These are phyloP conservation scores for Hypoxylon sp. DNA, from an alignment of 2,329 filamentous ascomycete genomes.

Conservation along the genomic window DNA sequence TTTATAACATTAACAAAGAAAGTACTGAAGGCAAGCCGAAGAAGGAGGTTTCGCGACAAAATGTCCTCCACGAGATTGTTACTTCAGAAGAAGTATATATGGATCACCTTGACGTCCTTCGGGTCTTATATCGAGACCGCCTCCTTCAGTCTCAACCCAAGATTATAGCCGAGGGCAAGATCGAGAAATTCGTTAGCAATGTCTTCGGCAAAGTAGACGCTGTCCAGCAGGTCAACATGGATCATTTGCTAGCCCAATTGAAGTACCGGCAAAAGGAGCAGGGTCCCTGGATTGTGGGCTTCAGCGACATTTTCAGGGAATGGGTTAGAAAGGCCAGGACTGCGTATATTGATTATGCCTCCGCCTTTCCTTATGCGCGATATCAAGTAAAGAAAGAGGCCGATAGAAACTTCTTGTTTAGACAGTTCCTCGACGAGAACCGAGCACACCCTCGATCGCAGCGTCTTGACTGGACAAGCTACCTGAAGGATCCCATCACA, in stretches of 20 bases:
- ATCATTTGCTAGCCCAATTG: constrained; percentile 90
- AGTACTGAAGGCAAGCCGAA: constrained; percentile 78
- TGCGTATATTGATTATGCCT: constrained; percentile 93
- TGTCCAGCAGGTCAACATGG: constrained; percentile 92
- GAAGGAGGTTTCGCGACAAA: constrained; percentile 94
- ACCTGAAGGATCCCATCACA: constrained; percentile 92
- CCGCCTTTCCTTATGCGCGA: constrained; percentile 85
- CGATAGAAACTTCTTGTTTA: constrained; percentile 87
- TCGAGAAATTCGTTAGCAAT: constrained; percentile 83
- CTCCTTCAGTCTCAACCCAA: constrained; percentile 80
- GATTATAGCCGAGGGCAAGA: constrained; percentile 83
- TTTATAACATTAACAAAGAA: constrained; percentile 86
- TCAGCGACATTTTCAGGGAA: constrained; percentile 97
- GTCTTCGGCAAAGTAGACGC: constrained; percentile 94
- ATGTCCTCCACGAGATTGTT: constrained; percentile 95
- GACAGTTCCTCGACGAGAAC: constrained; percentile 85
- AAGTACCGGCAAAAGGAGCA: constrained; percentile 98
- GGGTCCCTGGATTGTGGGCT: constrained; percentile 92
- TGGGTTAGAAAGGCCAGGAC: constrained; percentile 96
- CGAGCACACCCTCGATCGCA: constrained; percentile 83
- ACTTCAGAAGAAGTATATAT: constrained; percentile 94
- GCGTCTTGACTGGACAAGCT: constrained; percentile 93
- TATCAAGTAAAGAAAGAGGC: constrained; percentile 88
- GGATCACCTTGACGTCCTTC: constrained; percentile 87
- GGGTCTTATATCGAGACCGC: constrained; percentile 87